A percentile compares a stretch with the other conserved stretches of the same genome.
Conservation (phyloP, 257 asterid species). For the Echites panduratus region DNA sequence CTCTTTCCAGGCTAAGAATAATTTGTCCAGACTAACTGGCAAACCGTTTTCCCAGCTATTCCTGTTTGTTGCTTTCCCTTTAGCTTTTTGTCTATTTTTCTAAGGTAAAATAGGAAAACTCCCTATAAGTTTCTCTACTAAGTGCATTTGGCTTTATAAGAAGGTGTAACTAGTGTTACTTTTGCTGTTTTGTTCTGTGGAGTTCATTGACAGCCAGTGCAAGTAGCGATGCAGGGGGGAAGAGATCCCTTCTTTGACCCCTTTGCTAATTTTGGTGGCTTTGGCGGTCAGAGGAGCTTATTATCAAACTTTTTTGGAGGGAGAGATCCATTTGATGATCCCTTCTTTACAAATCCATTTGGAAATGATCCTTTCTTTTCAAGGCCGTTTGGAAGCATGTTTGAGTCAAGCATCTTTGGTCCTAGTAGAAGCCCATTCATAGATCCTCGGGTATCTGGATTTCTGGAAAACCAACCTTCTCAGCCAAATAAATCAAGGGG, state of each 20-base stretch:
- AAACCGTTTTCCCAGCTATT: background rate
- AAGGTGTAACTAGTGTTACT: background rate
- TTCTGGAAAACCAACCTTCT: constrained; percentile 39
- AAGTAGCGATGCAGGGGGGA: constrained; percentile 64
- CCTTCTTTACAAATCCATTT: constrained; percentile 69
- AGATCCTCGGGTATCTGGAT: constrained; percentile 39
- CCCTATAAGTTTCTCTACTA: background rate
- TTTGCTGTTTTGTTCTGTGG: background rate
- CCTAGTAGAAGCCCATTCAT: constrained; percentile 9
- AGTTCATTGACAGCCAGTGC: constrained; percentile 4
- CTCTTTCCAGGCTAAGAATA: background rate
- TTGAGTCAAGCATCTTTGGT: constrained; percentile 28
- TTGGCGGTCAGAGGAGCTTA: constrained; percentile 46
- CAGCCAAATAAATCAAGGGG: constrained; percentile 50
- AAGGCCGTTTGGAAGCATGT: constrained; percentile 49
- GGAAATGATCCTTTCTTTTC: constrained; percentile 83
- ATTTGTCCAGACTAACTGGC: background rate
- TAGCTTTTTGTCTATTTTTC: too few species aligned
- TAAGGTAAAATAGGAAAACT: background rate
- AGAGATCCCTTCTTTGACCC: constrained; percentile 64
- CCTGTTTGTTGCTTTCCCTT: background rate
- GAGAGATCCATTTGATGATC: constrained; percentile 82
- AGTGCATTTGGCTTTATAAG: background rate
- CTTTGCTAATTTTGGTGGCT: constrained; percentile 38
- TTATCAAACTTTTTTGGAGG: constrained; percentile 60